Evolutionary conservation across 441 rosid genomes (phyloP).

Genomic region (Flueggea neowawraea): DNA sequence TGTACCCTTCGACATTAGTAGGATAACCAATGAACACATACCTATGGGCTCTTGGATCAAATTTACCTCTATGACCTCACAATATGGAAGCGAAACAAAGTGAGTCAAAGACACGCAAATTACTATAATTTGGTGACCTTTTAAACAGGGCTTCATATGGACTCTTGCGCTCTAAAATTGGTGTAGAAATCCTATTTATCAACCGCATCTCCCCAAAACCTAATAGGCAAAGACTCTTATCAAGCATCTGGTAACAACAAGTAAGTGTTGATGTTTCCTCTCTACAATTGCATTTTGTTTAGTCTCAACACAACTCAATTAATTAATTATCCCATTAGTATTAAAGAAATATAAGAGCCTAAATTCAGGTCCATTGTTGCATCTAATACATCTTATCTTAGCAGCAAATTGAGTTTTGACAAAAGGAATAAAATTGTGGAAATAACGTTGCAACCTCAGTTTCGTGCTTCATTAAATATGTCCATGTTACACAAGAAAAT

Average conservation of each 20-base stretch:
- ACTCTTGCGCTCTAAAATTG: not conserved
- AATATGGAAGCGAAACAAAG: no score
- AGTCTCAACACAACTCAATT: no score
- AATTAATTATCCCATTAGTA: not conserved
- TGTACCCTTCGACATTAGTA: no score
- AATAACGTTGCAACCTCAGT: not conserved
- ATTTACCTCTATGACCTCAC: no score
- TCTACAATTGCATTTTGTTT: not conserved
- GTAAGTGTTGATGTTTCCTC: not conserved
- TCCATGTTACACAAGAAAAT: not conserved
- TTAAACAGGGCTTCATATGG: not conserved
- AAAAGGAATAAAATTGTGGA: no score
- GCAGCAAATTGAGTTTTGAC: not conserved
- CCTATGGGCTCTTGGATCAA: no score
- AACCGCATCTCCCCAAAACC: conserved; percentile 4
- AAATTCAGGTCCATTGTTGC: not conserved
- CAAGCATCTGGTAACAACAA: not conserved
- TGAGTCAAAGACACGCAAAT: not conserved
- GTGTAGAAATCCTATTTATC: not conserved
- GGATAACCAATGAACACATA: no score
- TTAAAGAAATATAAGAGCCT: not conserved
- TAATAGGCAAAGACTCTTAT: not conserved
- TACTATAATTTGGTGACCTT: not conserved
- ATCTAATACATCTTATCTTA: not conserved
- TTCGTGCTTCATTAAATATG: not conserved